Base-by-base conservation (phyloP, 164 flowering plant genomes). In the Vitis vinifera region DNA sequence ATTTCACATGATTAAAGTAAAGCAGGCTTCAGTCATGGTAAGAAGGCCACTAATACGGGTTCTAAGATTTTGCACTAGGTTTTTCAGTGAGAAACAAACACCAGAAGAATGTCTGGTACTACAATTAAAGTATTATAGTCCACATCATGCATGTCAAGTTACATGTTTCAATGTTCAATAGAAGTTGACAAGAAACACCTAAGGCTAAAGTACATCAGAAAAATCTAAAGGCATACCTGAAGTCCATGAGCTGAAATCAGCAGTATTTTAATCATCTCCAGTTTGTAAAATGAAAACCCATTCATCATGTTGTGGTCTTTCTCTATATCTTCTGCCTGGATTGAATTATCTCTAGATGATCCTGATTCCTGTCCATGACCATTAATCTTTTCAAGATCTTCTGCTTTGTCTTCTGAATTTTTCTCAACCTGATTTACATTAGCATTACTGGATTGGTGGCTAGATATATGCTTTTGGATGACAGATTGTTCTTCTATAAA, bases 201-300 rank as follows among this genome's bases (percentile, higher is more conserved):
- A 9, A 62, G 48, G 37, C 52, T 16, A 53, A 53, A 62, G 31
- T 14, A 62, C 53, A 51, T 9, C 47, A 14, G 31, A n/a, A 51
- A 27, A 23, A 8, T 23, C 53, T 30, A 3, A 67, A 17, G 63
- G 70, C 71, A 55, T 82, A 86, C 98, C 87, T 85, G 91, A 69
- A 79, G 72, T 65, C 92, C 97, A 75, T 88, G 73, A 44, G 91
- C 78, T 62, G 90, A 87, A 76, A 89, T 76, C 17, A 92, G 75
- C 71, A 87, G 91, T 73, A 94, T 83, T 55, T 81, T 85, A 52
- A 83, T 68, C 89, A 91, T 89, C 86, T 94, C 98, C 78, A 94
- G 76, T 85, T 84, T 92, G 84, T 92, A 94, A 84, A 84, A 91
- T 60, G 89, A 75, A 71, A 84, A 84, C 60, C 87, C 94, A 72